Percentiles rank a stretch among this genome's conserved stretches.
Conservation (phyloP, 2,329 filamentous ascomycete species). For the Xylaria sp. region DNA sequence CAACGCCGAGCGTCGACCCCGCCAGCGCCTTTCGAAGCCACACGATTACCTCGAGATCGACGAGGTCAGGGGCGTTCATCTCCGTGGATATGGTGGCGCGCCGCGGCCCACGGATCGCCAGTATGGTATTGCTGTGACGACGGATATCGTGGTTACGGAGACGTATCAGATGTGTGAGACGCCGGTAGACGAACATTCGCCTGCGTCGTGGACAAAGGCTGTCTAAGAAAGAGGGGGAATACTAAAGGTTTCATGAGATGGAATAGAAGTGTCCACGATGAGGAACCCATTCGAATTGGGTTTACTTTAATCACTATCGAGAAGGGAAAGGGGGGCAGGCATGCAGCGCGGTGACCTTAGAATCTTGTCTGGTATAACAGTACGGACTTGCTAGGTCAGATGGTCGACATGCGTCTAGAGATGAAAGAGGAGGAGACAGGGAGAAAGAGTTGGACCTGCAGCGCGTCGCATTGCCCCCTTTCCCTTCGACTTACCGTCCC, state of each 20-base stretch:
- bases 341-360: not conserved
- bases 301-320: not conserved
- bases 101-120: constrained; percentile 11
- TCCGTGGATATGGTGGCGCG: constrained; percentile 3
- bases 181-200: not conserved
- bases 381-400: not conserved
- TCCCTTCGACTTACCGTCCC: not conserved
- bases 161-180: not conserved
- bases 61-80: not conserved
- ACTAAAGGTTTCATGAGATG: not conserved
- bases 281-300: not conserved
- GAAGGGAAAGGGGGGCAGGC: not conserved
- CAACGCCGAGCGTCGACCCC: not conserved
- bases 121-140: constrained; percentile 11
- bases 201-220: not conserved
- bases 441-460: not conserved
- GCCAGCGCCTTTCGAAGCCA: not conserved
- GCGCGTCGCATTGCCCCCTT: not conserved
- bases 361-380: not conserved
- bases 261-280: not conserved
- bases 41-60: constrained; percentile 7
- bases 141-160: constrained; percentile 9
- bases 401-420: not conserved
- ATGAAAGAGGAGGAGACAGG: not conserved
- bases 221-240: not conserved